Percentiles rank a stretch among this genome's conserved stretches.
Evolutionary conservation across 306 rosid genomes (phyloP).

Genomic region (Cicer arietinum): DNA sequence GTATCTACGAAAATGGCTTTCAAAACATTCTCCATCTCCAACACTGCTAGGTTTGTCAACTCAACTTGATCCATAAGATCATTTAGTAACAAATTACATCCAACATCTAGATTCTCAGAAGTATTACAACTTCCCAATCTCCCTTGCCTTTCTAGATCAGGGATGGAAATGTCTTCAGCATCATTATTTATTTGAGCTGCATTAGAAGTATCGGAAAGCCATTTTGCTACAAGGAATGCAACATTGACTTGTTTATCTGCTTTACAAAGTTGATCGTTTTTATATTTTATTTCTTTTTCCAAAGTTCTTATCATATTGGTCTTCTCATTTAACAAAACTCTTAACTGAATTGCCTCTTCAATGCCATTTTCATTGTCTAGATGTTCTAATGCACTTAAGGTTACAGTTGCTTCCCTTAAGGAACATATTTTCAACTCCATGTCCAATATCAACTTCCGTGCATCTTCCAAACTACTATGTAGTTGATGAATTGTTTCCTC

Average conservation of each 20-base stretch:
- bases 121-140: constrained; percentile 40
- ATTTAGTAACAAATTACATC: constrained; percentile 48
- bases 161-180: constrained; percentile 43
- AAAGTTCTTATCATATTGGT: constrained; percentile 50
- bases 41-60: constrained; percentile 50
- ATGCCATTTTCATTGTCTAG: constrained; percentile 46
- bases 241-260: constrained; percentile 61
- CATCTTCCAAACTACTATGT: constrained; percentile 78
- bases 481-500: constrained; percentile 82
- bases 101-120: constrained; percentile 45
- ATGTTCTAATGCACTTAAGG: constrained; percentile 68
- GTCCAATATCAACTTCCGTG: constrained; percentile 67
- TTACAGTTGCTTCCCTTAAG: constrained; percentile 76
- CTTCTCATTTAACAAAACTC: constrained; percentile 57
- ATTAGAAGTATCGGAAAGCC: constrained; percentile 61
- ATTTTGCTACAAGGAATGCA: constrained; percentile 59
- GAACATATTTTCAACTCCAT: constrained; percentile 78
- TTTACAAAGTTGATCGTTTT: constrained; percentile 54
- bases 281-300: constrained; percentile 54
- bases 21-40: constrained; percentile 55
- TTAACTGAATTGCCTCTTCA: constrained; percentile 52
- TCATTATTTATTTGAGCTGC: constrained; percentile 44
- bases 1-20: constrained; percentile 50
- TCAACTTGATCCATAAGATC: constrained; percentile 54
- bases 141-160: constrained; percentile 45